phyloP scores from a whole-genome alignment of 495 filamentous ascomycete species.

The Aspergillus leporis region DNA sequence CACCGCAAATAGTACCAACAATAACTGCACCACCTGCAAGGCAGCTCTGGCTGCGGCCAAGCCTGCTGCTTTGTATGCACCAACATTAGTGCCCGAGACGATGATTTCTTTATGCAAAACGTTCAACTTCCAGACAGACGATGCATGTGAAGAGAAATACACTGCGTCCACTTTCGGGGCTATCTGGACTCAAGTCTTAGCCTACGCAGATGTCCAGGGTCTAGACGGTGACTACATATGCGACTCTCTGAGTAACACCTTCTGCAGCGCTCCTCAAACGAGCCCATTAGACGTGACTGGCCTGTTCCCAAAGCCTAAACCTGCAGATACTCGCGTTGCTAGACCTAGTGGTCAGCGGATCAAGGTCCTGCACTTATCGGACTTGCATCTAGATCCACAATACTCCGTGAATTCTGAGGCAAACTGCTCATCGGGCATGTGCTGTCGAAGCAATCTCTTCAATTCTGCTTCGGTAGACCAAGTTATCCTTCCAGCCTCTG shows the following conservation, averaged over 20 bases:
- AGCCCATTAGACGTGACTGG: constrained; percentile 41
- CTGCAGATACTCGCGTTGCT: constrained; percentile 40
- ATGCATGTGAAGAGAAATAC: constrained; percentile 48
- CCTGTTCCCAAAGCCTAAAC: constrained; percentile 59
- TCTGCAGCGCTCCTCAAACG: constrained; percentile 48
- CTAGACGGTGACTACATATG: constrained; percentile 61
- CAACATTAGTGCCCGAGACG: constrained; percentile 47
- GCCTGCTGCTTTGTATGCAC: constrained; percentile 48
- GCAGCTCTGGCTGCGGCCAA: constrained; percentile 51
- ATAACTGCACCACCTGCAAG: constrained; percentile 55
- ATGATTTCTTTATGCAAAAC: constrained; percentile 51
- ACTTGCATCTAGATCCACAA: constrained; percentile 61
- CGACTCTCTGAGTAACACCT: constrained; percentile 45
- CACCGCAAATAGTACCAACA: constrained; percentile 31
- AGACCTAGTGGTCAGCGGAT: constrained; percentile 51
- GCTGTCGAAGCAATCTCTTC: constrained; percentile 50
- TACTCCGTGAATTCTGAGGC: constrained; percentile 57
- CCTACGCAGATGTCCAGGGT: constrained; percentile 53
- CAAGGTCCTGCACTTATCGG: constrained; percentile 61
- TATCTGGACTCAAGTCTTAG: constrained; percentile 59
- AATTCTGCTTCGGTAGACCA: constrained; percentile 33
- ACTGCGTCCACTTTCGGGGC: constrained; percentile 49
- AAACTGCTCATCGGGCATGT: constrained; percentile 54
- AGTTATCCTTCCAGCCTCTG: constrained; percentile 47
- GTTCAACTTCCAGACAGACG: constrained; percentile 42